Evolutionary conservation across 257 asterid species (phyloP).

Genomic region (Henckelia pumila): DNA sequence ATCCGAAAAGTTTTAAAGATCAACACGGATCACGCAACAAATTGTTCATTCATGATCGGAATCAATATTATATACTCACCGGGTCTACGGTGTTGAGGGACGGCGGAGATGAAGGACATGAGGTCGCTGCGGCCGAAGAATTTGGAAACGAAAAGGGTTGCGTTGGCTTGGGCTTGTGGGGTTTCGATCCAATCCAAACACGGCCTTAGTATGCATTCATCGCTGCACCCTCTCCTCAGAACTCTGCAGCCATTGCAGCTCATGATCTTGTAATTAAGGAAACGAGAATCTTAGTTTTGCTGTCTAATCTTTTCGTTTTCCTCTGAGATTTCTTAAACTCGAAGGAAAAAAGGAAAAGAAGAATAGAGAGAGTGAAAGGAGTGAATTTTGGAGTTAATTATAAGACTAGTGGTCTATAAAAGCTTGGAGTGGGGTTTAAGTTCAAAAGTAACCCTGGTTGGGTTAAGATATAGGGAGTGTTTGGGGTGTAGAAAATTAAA

Average conservation of each 20-base stretch:
- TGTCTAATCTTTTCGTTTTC: not conserved
- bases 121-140: constrained; percentile 92
- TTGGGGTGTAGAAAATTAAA: constrained; percentile 18
- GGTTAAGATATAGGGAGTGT: constrained; percentile 29
- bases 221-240: constrained; percentile 73
- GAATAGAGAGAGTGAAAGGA: constrained; percentile 17
- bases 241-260: constrained; percentile 97
- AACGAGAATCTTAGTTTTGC: not conserved
- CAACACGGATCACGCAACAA: not conserved
- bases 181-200: constrained; percentile 74
- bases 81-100: constrained; percentile 52
- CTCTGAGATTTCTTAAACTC: not conserved
- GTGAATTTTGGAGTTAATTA: not conserved
- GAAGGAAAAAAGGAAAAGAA: constrained; percentile 25
- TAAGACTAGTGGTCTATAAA: not conserved
- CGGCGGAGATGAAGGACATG: constrained; percentile 69
- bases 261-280: constrained; percentile 44
- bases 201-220: constrained; percentile 59
- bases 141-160: constrained; percentile 84
- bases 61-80: constrained; percentile 33
- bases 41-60: not conserved
- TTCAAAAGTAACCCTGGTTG: constrained; percentile 38
- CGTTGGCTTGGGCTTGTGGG: constrained; percentile 74
- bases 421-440: not conserved
- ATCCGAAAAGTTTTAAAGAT: not conserved